Evolutionary conservation across 345 rosid species (phyloP).

Genomic region (Populus ilicifolia): DNA sequence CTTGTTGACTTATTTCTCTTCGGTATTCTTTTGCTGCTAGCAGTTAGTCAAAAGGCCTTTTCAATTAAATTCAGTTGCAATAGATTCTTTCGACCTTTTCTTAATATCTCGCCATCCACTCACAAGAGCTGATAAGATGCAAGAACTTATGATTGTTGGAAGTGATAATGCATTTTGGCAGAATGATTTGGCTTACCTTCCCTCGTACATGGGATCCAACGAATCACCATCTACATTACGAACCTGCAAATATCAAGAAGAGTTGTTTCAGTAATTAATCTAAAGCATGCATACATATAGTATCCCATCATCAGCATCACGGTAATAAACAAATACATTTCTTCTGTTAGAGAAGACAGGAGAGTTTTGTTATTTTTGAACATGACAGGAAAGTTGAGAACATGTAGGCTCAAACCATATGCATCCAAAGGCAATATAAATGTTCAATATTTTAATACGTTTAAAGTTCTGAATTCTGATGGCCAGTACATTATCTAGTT

Average conservation of each 20-base stretch:
- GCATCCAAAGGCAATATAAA: not conserved
- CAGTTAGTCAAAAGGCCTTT: not conserved
- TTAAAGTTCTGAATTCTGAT: not conserved
- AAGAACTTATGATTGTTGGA: not conserved
- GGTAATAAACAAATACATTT: not conserved
- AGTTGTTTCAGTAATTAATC: not conserved
- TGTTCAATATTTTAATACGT: not conserved
- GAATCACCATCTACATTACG: constrained; percentile 65
- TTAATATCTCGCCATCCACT: not conserved
- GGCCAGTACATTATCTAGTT: not conserved
- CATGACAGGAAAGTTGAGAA: not conserved
- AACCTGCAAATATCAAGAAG: constrained; percentile 45
- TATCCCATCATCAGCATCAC: not conserved
- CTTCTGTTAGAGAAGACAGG: not conserved
- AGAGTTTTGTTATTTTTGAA: not conserved
- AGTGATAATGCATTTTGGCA: not conserved
- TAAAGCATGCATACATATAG: not conserved
- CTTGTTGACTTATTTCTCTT: not conserved
- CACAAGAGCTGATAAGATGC: not conserved
- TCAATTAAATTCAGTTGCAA: not conserved
- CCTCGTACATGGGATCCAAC: constrained; percentile 84
- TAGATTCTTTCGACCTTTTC: not conserved
- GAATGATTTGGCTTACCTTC: constrained; percentile 46
- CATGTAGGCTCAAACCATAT: not conserved
- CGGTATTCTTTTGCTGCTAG: not conserved